Evolutionary conservation across 805 yeast genomes (phyloP).

Genomic region (Candida rishiriensis): DNA sequence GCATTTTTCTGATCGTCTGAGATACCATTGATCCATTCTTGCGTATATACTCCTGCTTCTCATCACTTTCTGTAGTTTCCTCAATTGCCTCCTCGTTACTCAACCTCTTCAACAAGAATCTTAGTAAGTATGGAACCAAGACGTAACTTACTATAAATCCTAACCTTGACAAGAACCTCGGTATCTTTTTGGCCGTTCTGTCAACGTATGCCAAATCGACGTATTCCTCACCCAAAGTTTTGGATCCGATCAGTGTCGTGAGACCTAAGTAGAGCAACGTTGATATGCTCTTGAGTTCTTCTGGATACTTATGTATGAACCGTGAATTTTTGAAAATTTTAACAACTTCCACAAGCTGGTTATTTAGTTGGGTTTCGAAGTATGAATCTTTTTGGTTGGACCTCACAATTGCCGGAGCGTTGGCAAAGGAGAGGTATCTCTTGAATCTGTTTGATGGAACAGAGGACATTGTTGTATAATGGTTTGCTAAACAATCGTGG

Average conservation of each 20-base stretch:
- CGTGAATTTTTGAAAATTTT: conserved; percentile 57
- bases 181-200: conserved; percentile 46
- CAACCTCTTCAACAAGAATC: conserved; percentile 20
- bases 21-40: background rate
- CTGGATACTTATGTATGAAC: conserved; percentile 57
- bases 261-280: conserved; percentile 61
- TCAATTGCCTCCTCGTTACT: conserved; percentile 15
- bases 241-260: conserved; percentile 71
- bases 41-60: background rate
- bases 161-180: conserved; percentile 40
- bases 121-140: conserved; percentile 53
- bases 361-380: conserved; percentile 51
- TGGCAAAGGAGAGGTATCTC: conserved; percentile 58
- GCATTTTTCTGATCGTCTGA: conserved; percentile 5
- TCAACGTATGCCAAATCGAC: conserved; percentile 71
- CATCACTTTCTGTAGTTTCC: conserved; percentile 8
- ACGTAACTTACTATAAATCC: conserved; percentile 60
- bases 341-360: conserved; percentile 52
- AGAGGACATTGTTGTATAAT: background rate
- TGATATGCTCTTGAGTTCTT: conserved; percentile 54
- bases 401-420: conserved; percentile 86
- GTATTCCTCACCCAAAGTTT: conserved; percentile 93
- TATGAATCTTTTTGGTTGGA: conserved; percentile 88
- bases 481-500: background rate
- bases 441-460: conserved; percentile 5